Evolutionary conservation across 2,329 filamentous ascomycete species (phyloP), one percentile per base, ranked within the genome.

Genomic region (Neurospora sp.): DNA sequence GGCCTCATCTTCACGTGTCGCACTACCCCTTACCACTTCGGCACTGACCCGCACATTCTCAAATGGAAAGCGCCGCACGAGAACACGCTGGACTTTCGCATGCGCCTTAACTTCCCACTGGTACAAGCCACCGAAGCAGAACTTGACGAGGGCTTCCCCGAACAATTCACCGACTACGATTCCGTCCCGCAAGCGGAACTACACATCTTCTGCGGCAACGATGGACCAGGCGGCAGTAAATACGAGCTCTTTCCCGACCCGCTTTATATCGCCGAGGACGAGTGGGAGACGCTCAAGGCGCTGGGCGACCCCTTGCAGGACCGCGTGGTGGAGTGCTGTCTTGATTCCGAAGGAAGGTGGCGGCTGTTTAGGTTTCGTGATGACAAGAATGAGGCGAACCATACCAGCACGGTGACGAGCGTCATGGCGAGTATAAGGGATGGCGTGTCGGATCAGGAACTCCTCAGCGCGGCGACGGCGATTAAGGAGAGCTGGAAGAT

Each of bases 11-110:
- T 98, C 81, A 98, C 96, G n/a, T 97, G 95, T 81, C 89, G 92
- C 73, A 91, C 89, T 75, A 93, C 92, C 19, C 86, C 90, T 10
- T 99, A 99, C 82, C 90, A 90, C 75, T 90, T 91, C 74, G 96
- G 96, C 74, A 99, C 96, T 13, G 96, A 99, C 80, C 88, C 88
- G 67, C 91, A 97, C 79, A 99, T 97, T 73, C 84, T 99, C 46
- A 99, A 99, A 80, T 99, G 96, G 96, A 99, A 99, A 81, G 93
- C 95, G 0, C 93, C 93, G 4, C 86, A 92, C 74, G 96, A 99
- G 79, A 99, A 99, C 82, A 97, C 93, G 0, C 89, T 99, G 75
- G 96, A 99, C 79, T 97, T 97, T 79, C 87, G 91, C 58, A 85
- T 98, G 75, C 87, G 87, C 68, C 85, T 99, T 62, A 84, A 86